phyloP scores from a whole-genome alignment of 2,329 filamentous ascomycete species.

The Nannizzia gypsea region DNA sequence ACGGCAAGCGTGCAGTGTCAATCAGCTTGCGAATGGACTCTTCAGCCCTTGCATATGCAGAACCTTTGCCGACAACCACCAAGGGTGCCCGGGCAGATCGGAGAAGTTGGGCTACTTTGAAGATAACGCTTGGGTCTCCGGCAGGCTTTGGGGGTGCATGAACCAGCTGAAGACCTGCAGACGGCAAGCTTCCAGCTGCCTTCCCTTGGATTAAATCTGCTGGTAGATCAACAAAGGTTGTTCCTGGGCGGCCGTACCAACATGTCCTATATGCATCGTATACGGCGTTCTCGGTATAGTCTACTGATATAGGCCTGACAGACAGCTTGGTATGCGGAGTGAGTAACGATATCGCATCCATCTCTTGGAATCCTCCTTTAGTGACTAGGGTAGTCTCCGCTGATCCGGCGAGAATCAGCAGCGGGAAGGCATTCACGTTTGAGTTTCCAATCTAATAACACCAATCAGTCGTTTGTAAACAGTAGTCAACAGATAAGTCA shows the following conservation, averaged over 20 bases:
- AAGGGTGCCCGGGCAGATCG: conserved; percentile 40
- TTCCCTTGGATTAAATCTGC: conserved; percentile 43
- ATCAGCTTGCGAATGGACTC: conserved; percentile 35
- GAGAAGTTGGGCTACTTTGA: conserved; percentile 35
- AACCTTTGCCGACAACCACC: conserved; percentile 45
- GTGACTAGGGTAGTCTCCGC: conserved; percentile 41
- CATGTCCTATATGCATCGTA: conserved; percentile 42
- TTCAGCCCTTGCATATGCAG: conserved; percentile 44
- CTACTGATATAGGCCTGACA: conserved; percentile 35
- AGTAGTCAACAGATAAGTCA: neutral
- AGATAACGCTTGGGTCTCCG: conserved; percentile 34
- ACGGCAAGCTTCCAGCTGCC: conserved; percentile 16
- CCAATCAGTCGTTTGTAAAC: neutral
- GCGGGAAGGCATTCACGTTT: conserved; percentile 43
- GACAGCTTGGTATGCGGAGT: conserved; percentile 43
- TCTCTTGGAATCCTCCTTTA: conserved; percentile 47
- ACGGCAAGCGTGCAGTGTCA: conserved; percentile 40
- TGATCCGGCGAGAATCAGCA: conserved; percentile 44
- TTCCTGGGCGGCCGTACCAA: conserved; percentile 44
- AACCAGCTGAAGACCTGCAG: conserved; percentile 23
- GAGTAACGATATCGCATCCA: conserved; percentile 44
- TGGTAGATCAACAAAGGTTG: conserved; percentile 44
- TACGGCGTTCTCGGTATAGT: conserved; percentile 38
- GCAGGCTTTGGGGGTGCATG: conserved; percentile 33
- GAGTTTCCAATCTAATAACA: conserved; percentile 39